phyloP scores from a whole-genome alignment of 306 rosid genomes.

The Prinsepia uniflora region DNA sequence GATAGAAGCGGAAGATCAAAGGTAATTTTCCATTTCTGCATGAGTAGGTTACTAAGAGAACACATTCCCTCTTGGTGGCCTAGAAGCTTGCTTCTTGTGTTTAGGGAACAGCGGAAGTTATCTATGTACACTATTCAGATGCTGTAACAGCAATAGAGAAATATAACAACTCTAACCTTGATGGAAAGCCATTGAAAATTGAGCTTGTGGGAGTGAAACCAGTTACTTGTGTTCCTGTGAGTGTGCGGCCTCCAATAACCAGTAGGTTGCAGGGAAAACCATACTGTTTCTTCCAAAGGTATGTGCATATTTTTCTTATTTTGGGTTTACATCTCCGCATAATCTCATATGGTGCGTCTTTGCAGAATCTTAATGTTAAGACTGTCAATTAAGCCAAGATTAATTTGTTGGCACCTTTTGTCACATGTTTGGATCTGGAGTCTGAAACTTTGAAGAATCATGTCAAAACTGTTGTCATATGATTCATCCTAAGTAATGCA shows the following conservation, averaged over 20 bases:
- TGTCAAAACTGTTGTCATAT: neutral
- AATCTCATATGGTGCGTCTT: neutral
- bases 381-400: neutral
- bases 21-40: conserved; percentile 21
- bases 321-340: neutral
- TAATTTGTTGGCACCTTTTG: neutral
- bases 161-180: conserved; percentile 53
- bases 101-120: conserved; percentile 68
- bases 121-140: conserved; percentile 38
- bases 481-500: neutral
- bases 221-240: conserved; percentile 14
- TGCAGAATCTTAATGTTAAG: neutral
- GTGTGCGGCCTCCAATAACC: conserved; percentile 9
- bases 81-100: conserved; percentile 9
- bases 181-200: conserved; percentile 54
- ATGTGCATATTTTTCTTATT: conserved; percentile 7
- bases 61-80: neutral
- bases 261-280: conserved; percentile 33
- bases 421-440: neutral
- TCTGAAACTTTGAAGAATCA: neutral
- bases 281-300: conserved; percentile 29
- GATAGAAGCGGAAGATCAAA: conserved; percentile 63
- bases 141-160: conserved; percentile 53
- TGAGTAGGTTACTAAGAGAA: neutral
- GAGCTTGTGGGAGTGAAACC: conserved; percentile 49